Evolutionary conservation across 805 yeast species (phyloP), one percentile per base, ranked within the genome.

Genomic region (Hagleromyces aurorensis): DNA sequence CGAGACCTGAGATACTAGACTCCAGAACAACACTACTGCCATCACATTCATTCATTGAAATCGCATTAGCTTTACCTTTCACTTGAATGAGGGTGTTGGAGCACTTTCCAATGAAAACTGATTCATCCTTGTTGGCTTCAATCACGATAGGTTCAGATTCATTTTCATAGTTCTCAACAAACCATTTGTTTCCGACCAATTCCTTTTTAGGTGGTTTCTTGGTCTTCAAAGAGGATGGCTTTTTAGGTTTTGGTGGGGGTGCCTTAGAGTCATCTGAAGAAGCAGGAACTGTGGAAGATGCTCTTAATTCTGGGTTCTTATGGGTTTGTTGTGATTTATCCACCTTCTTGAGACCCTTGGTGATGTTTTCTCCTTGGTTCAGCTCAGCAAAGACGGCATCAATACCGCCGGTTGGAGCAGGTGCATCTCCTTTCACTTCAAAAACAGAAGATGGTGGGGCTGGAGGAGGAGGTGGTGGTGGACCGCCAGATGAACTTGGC

Each of bases 251-350:
- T 16, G 71, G 68, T 21, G 95, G 94, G 26, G 69, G 63, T 9
- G 61, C 46, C 43, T 69, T 70, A 50, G 68, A 67, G 12, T 62
- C 48, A 1, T 56, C 34, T 6, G 54, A 33, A 3, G 49, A 22
- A 1, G 64, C 54, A 3, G 71, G 67, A 13, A 71, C 68, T 3
- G 69, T 57, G 3, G 75, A 67, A 4, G 72, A 57, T 7, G 64
- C 69, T 48, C 95, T 79, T 45, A 87, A 65, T 26, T 65, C 76
- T 2, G 96, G 94, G 57, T 86, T 84, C 61, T 85, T 86, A 59
- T 85, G 95, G 13, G 96, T 85, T 86, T 83, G 84, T 59, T 86
- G 83, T 6, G 93, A 78, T 62, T 76, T 84, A 44, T 87, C 96
- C 21, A 89, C 96, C 55, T 89, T 89, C 55, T 80, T 85, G 43